These are phyloP conservation scores for Cladosporium colombiae DNA, from an alignment of 2,329 filamentous ascomycete species.

Conservation along the genomic window DNA sequence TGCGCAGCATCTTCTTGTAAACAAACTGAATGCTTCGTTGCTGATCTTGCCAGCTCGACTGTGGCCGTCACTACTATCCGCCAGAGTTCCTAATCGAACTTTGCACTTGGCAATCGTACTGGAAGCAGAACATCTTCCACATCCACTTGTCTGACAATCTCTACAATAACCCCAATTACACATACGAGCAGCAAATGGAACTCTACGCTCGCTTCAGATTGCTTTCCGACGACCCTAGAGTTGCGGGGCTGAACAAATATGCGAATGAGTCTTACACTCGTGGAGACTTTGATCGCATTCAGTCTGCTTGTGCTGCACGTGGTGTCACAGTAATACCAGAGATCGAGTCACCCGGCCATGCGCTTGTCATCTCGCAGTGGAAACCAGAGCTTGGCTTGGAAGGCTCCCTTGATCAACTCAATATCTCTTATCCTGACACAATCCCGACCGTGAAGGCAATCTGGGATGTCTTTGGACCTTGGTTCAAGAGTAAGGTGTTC, in stretches of 20 bases:
- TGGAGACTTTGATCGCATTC: constrained; percentile 54
- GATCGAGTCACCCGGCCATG: constrained; percentile 61
- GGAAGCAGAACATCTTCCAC: constrained; percentile 62
- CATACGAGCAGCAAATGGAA: constrained; percentile 48
- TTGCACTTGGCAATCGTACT: constrained; percentile 62
- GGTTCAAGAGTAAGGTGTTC: constrained; percentile 58
- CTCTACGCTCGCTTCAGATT: constrained; percentile 60
- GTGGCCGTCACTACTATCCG: constrained; percentile 59
- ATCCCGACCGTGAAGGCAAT: constrained; percentile 56
- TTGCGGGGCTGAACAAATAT: constrained; percentile 53
- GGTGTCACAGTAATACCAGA: constrained; percentile 62
- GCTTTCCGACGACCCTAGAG: constrained; percentile 49
- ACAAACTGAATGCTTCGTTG: not conserved
- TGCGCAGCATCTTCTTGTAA: not conserved
- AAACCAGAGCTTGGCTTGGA: constrained; percentile 56
- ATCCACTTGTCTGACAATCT: constrained; percentile 61
- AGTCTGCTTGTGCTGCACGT: constrained; percentile 53
- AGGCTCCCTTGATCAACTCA: constrained; percentile 53
- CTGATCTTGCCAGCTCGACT: constrained; percentile 46
- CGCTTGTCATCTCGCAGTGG: constrained; percentile 60
- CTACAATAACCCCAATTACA: constrained; percentile 53
- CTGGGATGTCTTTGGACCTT: constrained; percentile 56
- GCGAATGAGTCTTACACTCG: constrained; percentile 58
- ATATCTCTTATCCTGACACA: constrained; percentile 57
- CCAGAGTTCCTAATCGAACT: constrained; percentile 57